Evolutionary conservation across 2,329 filamentous ascomycete species (phyloP).

Genomic region (Penicillium sp.): DNA sequence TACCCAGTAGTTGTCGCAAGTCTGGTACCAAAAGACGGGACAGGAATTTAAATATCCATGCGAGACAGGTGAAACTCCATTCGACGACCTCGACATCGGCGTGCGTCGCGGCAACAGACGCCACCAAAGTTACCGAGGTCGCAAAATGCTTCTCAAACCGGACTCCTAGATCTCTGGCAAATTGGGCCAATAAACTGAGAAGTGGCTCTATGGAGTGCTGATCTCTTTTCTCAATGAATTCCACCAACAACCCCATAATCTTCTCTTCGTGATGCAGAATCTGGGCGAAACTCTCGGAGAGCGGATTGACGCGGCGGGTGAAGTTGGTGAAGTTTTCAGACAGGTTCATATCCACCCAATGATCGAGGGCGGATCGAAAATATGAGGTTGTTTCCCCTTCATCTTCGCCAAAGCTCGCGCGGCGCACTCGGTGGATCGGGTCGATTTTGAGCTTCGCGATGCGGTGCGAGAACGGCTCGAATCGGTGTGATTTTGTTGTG

Average conservation of each 20-base stretch:
- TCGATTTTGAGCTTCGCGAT: conserved; percentile 91
- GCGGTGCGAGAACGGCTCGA: conserved; percentile 86
- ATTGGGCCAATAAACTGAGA: conserved; percentile 81
- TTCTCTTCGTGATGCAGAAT: conserved; percentile 85
- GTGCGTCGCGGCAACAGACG: conserved; percentile 72
- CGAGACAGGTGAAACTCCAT: conserved; percentile 91
- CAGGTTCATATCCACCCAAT: conserved; percentile 90
- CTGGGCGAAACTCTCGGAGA: conserved; percentile 87
- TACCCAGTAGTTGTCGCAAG: conserved; percentile 75
- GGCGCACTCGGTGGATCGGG: conserved; percentile 83
- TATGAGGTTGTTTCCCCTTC: conserved; percentile 77
- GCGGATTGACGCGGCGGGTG: conserved; percentile 67
- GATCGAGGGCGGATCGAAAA: conserved; percentile 75
- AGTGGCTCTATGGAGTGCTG: conserved; percentile 79
- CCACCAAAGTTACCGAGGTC: conserved; percentile 69
- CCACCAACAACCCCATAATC: conserved; percentile 73
- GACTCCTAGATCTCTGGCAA: conserved; percentile 87
- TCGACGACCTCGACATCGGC: conserved; percentile 87
- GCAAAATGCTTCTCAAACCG: conserved; percentile 87
- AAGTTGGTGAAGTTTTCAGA: conserved; percentile 78
- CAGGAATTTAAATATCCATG: conserved; percentile 96
- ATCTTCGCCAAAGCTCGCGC: conserved; percentile 74
- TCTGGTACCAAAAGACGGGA: conserved; percentile 83
- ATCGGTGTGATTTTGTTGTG: conserved; percentile 80
- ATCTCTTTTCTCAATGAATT: conserved; percentile 74